Evolutionary conservation across 257 asterid genomes (phyloP).

Genomic region (Rhazya stricta): DNA sequence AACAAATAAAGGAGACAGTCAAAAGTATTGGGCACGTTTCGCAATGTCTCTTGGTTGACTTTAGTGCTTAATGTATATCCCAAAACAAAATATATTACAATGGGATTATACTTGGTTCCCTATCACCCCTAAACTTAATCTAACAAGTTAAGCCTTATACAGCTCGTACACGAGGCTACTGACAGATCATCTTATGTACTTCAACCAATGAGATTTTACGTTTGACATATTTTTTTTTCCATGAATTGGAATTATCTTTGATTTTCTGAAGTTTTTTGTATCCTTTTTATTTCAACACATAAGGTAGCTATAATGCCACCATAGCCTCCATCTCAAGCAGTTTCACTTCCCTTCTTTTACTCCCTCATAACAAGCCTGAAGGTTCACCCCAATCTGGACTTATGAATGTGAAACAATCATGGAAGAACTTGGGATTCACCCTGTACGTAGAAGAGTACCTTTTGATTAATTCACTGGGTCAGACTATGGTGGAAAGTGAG

Average conservation of each 20-base stretch:
- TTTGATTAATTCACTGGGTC: too few species aligned
- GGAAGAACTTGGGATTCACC: not conserved
- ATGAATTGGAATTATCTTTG: not conserved
- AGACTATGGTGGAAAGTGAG: too few species aligned
- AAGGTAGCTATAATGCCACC: not conserved
- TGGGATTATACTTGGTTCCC: not conserved
- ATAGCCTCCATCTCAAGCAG: not conserved
- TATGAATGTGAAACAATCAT: not conserved
- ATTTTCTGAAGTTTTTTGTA: not conserved
- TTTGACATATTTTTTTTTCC: not conserved
- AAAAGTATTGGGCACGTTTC: not conserved
- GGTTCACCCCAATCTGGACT: not conserved
- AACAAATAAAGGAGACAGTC: not conserved
- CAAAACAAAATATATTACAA: not conserved
- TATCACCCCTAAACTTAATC: not conserved
- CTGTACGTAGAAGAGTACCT: too few species aligned
- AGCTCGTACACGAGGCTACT: not conserved
- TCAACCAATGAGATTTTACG: not conserved
- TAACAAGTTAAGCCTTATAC: not conserved
- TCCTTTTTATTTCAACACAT: not conserved
- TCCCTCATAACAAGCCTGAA: not conserved
- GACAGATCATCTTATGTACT: not conserved
- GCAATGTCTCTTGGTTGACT: not conserved
- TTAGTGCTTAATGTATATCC: not conserved
- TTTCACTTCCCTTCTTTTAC: not conserved